Percentiles rank a stretch among this genome's conserved stretches.
These are phyloP conservation scores for Laguncularia racemosa DNA, from an alignment of 345 rosid genomes.

Conservation along the genomic window DNA sequence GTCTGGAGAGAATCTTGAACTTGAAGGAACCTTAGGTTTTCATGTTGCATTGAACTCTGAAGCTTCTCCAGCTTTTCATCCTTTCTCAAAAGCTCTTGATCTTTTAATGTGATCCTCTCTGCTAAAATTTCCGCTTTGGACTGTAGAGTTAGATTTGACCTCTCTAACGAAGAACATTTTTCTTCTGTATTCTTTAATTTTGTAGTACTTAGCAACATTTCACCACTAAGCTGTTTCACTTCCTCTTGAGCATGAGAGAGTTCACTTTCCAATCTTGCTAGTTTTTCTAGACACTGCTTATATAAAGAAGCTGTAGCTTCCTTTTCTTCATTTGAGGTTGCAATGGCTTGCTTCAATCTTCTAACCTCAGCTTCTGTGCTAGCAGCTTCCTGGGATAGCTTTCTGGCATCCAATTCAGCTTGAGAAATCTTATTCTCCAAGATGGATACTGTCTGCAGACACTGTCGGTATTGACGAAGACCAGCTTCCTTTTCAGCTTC, in stretches of 20 bases:
- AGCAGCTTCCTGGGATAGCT: conserved; percentile 36
- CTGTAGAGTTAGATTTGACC: conserved; percentile 57
- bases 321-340: conserved; percentile 54
- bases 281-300: conserved; percentile 59
- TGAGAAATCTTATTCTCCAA: conserved; percentile 56
- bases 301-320: conserved; percentile 42
- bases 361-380: conserved; percentile 57
- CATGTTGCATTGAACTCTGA: conserved; percentile 46
- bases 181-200: conserved; percentile 52
- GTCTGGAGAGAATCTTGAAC: conserved; percentile 50
- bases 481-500: conserved; percentile 63
- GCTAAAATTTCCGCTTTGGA: conserved; percentile 54
- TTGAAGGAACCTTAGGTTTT: conserved; percentile 51
- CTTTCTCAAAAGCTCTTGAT: conserved; percentile 62
- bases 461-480: conserved; percentile 45
- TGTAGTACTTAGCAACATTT: conserved; percentile 46
- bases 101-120: conserved; percentile 51
- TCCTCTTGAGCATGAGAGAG: conserved; percentile 46
- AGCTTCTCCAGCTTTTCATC: conserved; percentile 53
- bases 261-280: conserved; percentile 58
- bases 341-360: conserved; percentile 44
- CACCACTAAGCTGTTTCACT: conserved; percentile 42
- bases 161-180: conserved; percentile 47
- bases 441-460: conserved; percentile 52
- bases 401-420: conserved; percentile 47